Conservation (phyloP, 2,329 filamentous ascomycete genomes). For the Hypoxylon sp. region DNA sequence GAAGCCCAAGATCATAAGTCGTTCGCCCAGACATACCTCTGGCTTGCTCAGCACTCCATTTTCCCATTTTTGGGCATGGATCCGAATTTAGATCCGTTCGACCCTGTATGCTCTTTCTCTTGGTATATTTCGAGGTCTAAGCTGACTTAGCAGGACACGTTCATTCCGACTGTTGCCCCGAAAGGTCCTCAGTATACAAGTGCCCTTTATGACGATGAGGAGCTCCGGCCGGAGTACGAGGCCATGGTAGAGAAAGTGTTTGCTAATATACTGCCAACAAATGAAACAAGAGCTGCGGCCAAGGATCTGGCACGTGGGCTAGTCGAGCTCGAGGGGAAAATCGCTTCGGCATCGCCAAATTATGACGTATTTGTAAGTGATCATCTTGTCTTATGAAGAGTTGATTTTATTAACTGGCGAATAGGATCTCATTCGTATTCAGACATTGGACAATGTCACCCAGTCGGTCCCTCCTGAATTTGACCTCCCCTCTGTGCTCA, state of each 20-base stretch:
- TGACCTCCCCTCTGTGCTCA: conserved; percentile 20
- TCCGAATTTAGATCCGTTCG: conserved; percentile 1
- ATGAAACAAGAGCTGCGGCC: conserved; percentile 14
- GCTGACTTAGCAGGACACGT: conserved; percentile 20
- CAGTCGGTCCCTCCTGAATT: conserved; percentile 26
- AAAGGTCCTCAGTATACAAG: neutral
- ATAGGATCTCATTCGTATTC: conserved; percentile 1
- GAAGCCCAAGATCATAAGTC: conserved; percentile 10
- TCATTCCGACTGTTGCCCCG: conserved; percentile 15
- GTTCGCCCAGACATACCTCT: conserved; percentile 25
- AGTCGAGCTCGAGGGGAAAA: conserved; percentile 18
- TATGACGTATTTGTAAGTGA: neutral
- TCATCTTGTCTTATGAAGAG: neutral
- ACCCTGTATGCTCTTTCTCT: conserved; percentile 11
- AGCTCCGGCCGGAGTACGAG: conserved; percentile 7
- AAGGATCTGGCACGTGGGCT: conserved; percentile 10
- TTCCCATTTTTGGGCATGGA: conserved; percentile 14
- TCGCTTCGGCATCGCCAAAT: neutral
- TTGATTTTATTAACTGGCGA: neutral
- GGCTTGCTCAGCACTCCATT: conserved; percentile 4
- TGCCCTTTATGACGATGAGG: neutral
- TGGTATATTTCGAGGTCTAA: neutral
- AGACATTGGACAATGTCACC: conserved; percentile 9
- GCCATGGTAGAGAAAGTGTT: conserved; percentile 8
- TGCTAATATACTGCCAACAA: conserved; percentile 8